Base-by-base conservation (phyloP, 257 asterid species). In the Perilla frutescens region DNA sequence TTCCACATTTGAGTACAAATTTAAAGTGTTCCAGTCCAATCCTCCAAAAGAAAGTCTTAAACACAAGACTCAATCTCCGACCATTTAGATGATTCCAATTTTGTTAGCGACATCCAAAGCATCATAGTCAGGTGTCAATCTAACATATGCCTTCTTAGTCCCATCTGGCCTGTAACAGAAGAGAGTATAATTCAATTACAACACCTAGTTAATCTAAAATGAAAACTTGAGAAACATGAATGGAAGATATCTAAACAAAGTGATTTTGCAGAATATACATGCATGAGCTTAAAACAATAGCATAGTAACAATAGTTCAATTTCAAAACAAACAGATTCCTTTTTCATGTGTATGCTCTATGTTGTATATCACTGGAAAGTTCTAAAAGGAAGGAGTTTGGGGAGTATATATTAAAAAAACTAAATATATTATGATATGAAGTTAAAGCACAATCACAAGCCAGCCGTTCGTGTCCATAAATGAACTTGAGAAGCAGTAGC, bases 81-180 rank as follows among this genome's bases (percentile, higher is more conserved):
- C 39, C 6, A 60, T 63, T 85, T 87, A 83, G 84, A 87, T 84
- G 11, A 87, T 87, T 39, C 87, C 89, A 4, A 87, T 87, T 66
- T 87, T 87, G 85, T 87, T 87, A 3, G 92, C 92, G 1, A 87
- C 89, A 31, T 87, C 88, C 59, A 84, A 73, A 47, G 92, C 92
- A 77, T 87, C 89, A 40, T 79, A 84, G 70, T 87, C 89, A 5
- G 89, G 92, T 8, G 89, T 87, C 81, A 87, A 75, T 80, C 86
- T 80, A 43, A 85, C 90, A 54, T 85, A 85, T 5, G 87, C 87
- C 81, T 85, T 85, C 80, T 83, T 85, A 4, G 87, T 83, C 6
- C 87, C 90, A 58, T 85, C 87, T 2, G 90, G 90, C 86, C 90
- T 83, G 90, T 37, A 78, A 71, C 32, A 12, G 69, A 36, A 61